Evolutionary conservation across 2,329 filamentous ascomycete species (phyloP).

Genomic region (Fusarium zealandicum): DNA sequence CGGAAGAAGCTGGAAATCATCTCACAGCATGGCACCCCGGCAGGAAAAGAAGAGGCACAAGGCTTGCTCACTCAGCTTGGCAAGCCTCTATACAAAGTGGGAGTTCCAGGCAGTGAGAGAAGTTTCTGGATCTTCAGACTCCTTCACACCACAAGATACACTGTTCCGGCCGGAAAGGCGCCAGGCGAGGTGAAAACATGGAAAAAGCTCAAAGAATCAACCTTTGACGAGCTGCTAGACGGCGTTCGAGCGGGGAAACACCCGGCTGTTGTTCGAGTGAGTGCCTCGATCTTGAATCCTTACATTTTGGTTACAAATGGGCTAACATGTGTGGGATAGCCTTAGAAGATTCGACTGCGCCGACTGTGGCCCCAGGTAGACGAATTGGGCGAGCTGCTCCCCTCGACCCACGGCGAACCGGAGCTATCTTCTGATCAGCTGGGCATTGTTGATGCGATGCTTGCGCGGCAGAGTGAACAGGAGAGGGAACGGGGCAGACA

Average conservation of each 20-base stretch:
- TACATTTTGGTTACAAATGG: not conserved
- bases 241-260: constrained; percentile 20
- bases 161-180: constrained; percentile 15
- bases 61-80: constrained; percentile 2
- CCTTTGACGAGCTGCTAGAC: constrained; percentile 13
- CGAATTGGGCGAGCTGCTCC: constrained; percentile 14
- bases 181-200: constrained; percentile 23
- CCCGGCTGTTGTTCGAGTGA: constrained; percentile 33
- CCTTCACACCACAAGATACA: constrained; percentile 10
- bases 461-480: constrained; percentile 20
- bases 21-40: not conserved
- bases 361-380: constrained; percentile 28
- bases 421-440: constrained; percentile 30
- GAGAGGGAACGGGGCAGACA: constrained; percentile 14
- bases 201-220: constrained; percentile 16
- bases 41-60: constrained; percentile 13
- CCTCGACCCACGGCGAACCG: constrained; percentile 1
- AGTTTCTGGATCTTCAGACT: constrained; percentile 30
- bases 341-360: constrained; percentile 37
- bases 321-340: constrained; percentile 17
- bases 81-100: not conserved
- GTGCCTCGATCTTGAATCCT: not conserved
- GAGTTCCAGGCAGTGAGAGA: constrained; percentile 9
- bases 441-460: constrained; percentile 27
- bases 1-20: constrained; percentile 12